Evolutionary conservation across 306 rosid species (phyloP).

Genomic region (Calophaca sinica): DNA sequence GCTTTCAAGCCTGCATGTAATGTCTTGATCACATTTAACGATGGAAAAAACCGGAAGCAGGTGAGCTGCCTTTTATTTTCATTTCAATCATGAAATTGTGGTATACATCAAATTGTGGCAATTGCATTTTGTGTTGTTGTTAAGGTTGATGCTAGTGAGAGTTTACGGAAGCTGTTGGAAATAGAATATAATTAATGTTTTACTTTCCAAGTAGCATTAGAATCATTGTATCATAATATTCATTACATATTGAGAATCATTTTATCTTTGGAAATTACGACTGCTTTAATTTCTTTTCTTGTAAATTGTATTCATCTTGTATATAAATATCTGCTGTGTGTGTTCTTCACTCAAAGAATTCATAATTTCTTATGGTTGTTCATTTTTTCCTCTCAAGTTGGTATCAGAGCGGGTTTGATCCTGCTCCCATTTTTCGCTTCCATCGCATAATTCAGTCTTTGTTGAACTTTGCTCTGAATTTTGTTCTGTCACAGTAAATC

Average conservation of each 20-base stretch:
- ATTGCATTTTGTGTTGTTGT: constrained; percentile 30
- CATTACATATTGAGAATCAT: background rate
- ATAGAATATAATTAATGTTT: background rate
- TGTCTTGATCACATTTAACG: constrained; percentile 76
- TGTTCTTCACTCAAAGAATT: background rate
- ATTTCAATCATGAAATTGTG: constrained; percentile 22
- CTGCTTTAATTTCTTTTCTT: background rate
- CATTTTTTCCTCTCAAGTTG: background rate
- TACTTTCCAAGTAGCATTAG: background rate
- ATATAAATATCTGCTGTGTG: background rate
- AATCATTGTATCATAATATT: background rate
- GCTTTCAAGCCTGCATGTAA: constrained; percentile 99
- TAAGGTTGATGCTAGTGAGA: constrained; percentile 29
- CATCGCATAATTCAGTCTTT: background rate
- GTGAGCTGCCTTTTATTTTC: constrained; percentile 45
- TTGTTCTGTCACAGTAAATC: background rate
- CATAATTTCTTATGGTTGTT: background rate
- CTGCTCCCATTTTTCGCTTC: background rate
- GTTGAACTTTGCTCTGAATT: background rate
- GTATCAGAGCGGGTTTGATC: background rate
- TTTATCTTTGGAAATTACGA: background rate
- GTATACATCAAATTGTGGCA: background rate
- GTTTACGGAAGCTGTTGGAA: background rate
- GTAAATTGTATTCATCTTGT: background rate
- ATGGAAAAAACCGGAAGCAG: constrained; percentile 97